Percentiles rank a stretch among this genome's conserved stretches.
Evolutionary conservation across 2,329 filamentous ascomycete species (phyloP).

Genomic region (Aspergillus caelatus): DNA sequence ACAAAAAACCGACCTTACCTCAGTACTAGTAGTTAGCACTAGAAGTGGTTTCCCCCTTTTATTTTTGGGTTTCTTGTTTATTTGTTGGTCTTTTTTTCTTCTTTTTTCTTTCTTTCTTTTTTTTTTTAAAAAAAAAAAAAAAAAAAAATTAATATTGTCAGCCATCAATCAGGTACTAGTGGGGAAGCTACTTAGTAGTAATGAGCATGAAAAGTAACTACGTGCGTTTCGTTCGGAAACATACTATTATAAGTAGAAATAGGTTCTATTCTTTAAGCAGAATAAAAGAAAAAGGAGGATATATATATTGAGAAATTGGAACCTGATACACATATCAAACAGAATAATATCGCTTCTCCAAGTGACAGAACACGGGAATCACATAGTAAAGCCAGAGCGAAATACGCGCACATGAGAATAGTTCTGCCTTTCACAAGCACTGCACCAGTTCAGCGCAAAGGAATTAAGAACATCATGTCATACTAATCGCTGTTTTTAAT

Average conservation of each 20-base stretch:
- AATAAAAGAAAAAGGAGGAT: neutral
- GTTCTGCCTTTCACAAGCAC: neutral
- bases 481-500: conserved; percentile 8
- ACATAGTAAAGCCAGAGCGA: conserved; percentile 13
- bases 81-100: too few relatives aligned
- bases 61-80: too few relatives aligned
- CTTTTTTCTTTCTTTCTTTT: too few relatives aligned
- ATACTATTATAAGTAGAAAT: neutral
- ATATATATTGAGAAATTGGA: conserved; percentile 1
- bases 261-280: neutral
- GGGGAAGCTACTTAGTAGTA: too few relatives aligned
- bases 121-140: too few relatives aligned
- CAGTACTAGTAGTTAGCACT: too few relatives aligned
- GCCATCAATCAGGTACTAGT: neutral
- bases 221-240: neutral
- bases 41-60: too few relatives aligned
- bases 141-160: neutral
- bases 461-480: neutral
- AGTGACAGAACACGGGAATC: conserved; percentile 21
- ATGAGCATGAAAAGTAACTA: too few relatives aligned
- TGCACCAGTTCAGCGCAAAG: neutral
- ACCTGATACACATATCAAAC: conserved; percentile 17
- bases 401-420: neutral
- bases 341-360: conserved; percentile 16
- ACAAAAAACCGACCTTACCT: neutral